A percentile compares a stretch with the other conserved stretches of the same genome.
Conservation (phyloP, 305 asterid species). For the Rubia peregrina region DNA sequence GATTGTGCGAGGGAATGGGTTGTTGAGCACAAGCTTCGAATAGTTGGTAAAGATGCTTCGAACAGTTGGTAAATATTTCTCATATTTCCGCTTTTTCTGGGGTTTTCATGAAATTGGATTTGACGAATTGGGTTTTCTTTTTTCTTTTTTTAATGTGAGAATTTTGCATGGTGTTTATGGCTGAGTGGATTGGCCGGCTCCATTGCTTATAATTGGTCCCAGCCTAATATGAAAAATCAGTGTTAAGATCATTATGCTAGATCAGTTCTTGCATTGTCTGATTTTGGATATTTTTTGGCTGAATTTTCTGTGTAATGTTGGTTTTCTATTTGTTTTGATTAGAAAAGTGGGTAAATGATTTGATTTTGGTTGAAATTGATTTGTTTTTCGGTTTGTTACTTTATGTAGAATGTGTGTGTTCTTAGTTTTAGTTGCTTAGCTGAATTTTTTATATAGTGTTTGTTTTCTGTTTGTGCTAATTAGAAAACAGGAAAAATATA, state of each 20-base stretch:
- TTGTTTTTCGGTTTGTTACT: no score
- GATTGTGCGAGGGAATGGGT: constrained; percentile 66
- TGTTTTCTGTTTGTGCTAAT: no score
- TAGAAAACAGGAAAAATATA: no score
- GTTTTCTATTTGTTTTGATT: background rate
- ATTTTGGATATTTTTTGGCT: background rate
- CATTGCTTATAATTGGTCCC: constrained; percentile 93
- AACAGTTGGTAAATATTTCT: background rate
- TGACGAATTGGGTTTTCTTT: background rate
- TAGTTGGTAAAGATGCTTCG: constrained; percentile 2
- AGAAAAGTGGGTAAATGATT: background rate
- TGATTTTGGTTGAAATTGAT: background rate
- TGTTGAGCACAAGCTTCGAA: constrained; percentile 80
- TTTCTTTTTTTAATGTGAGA: background rate
- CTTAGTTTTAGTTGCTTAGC: no score
- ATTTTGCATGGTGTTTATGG: constrained; percentile 64
- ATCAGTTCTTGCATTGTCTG: constrained; percentile 21
- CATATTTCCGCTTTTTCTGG: background rate
- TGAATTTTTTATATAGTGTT: no score
- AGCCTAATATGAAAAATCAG: constrained; percentile 80
- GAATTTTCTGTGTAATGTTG: background rate
- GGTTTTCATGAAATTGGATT: background rate
- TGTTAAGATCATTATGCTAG: constrained; percentile 88
- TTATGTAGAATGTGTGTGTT: no score
- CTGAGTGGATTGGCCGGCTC: constrained; percentile 81